Evolutionary conservation across 1,284 basidiomycete species (phyloP), one percentile per base, ranked within the genome.

Genomic region (Pseudozyma sp.): DNA sequence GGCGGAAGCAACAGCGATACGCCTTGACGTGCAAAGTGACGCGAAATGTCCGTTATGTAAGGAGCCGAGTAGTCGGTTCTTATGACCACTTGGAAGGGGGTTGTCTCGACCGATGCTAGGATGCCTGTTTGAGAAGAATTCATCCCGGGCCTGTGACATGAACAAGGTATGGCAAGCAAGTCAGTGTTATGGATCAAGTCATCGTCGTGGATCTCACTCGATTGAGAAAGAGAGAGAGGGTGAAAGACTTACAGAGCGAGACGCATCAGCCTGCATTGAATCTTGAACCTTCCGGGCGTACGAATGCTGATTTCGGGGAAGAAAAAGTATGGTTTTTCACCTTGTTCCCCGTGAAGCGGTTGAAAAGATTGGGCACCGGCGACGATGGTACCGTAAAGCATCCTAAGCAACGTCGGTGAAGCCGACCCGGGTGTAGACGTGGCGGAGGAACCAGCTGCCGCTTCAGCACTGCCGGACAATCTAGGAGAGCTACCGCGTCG

Each of bases 291-390:
- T n/a, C 78, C 78, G 7, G 67, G 47, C 4, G 64, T 60, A 13
- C 78, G 54, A 33, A 80, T 50, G 40, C 69, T 72, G 47, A 80
- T 68, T 48, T 80, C 78, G 47, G 78, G 73, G 39, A 80, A 80
- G 61, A 80, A 66, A 17, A 80, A 75, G 47, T 63, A 73, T 1
- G 60, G 45, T 34, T 60, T 63, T 8, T 61, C 46, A 17, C 45
- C 49, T 5, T 47, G 35, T 24, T 35, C 29, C 7, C 40, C 57
- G 9, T 57, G 51, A 6, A 39, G 70, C 34, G 64, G 39, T 0
- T 43, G 24, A 30, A 63, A 58, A 24, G 42, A 59, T 39, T 69
- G 70, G 5, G 77, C 60, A 19, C 61, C 73, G 0, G 75, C 71
- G 1, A 67, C 64, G 19, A 77, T 57, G 5, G 77, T 77, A 9